Conservation (phyloP, 441 rosid species). For the Gossypium schwendimanii region DNA sequence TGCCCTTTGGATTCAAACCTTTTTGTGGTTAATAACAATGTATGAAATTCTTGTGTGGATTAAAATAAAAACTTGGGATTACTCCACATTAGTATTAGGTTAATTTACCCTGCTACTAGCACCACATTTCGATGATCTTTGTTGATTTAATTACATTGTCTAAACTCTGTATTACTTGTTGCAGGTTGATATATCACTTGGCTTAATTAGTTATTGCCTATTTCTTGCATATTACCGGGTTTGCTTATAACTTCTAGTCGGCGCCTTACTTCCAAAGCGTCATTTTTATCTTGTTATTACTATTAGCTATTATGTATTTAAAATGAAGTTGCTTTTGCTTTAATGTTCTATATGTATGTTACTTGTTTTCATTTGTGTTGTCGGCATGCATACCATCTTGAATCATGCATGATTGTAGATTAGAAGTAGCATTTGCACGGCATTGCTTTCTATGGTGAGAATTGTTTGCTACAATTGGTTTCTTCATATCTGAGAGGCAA, state of each 20-base stretch:
- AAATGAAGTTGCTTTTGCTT: neutral
- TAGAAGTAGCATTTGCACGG: neutral
- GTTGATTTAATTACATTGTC: neutral
- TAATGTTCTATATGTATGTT: neutral
- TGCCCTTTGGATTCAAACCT: neutral
- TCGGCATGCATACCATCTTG: neutral
- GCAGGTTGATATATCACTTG: neutral
- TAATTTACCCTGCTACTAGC: conserved; percentile 4
- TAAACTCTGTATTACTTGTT: neutral
- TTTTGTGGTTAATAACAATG: neutral
- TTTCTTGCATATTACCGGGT: neutral
- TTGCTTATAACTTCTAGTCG: neutral
- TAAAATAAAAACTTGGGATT: neutral
- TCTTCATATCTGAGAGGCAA: neutral
- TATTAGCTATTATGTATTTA: neutral
- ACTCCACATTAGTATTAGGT: neutral
- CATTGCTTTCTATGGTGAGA: neutral
- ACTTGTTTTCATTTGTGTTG: neutral
- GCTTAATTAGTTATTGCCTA: neutral
- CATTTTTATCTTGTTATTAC: neutral
- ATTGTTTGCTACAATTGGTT: neutral
- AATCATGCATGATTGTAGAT: neutral
- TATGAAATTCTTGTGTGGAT: neutral
- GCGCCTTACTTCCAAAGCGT: neutral
- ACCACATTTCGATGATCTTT: neutral